Evolutionary conservation across 441 rosid species (phyloP).

Genomic region (Adansonia grandidieri): DNA sequence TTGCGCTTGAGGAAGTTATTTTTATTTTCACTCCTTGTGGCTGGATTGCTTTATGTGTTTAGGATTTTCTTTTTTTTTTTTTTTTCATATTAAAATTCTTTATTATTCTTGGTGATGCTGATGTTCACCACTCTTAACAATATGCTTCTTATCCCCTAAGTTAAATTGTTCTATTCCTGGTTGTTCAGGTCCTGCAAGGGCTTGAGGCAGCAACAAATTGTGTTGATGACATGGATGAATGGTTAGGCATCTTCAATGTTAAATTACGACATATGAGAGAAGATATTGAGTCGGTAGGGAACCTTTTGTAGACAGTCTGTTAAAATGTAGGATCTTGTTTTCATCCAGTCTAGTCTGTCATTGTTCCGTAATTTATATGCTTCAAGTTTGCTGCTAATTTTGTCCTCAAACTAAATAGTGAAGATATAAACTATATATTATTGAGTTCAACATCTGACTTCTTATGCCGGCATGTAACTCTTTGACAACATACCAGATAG

Average conservation of each 20-base stretch:
- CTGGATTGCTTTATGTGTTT: not conserved
- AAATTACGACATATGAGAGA: slow-evolving; percentile 99
- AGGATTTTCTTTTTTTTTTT: not conserved
- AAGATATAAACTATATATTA: slow-evolving; percentile 4
- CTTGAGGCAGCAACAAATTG: slow-evolving; percentile 91
- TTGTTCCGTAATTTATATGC: not conserved
- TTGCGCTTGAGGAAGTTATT: not conserved
- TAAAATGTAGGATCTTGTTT: slow-evolving; percentile 14
- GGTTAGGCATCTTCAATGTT: slow-evolving; percentile 96
- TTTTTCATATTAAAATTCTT: not conserved
- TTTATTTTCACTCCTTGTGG: not conserved
- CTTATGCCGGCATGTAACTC: slow-evolving; percentile 17
- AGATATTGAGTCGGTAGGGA: slow-evolving; percentile 90
- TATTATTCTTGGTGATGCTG: not conserved
- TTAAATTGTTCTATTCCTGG: slow-evolving; percentile 31
- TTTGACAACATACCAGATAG: slow-evolving; percentile 71
- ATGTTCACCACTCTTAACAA: not conserved
- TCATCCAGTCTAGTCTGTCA: slow-evolving; percentile 21
- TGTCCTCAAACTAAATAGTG: slow-evolving; percentile 10
- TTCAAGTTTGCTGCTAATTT: slow-evolving; percentile 11
- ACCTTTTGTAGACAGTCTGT: slow-evolving; percentile 14
- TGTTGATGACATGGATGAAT: slow-evolving; percentile 98
- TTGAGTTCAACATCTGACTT: slow-evolving; percentile 20
- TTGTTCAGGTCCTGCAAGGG: slow-evolving; percentile 84
- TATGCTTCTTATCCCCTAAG: not conserved